These are phyloP conservation scores for Trichoderma brevicompactum DNA, from an alignment of 2,329 filamentous ascomycete species.

Conservation along the genomic window DNA sequence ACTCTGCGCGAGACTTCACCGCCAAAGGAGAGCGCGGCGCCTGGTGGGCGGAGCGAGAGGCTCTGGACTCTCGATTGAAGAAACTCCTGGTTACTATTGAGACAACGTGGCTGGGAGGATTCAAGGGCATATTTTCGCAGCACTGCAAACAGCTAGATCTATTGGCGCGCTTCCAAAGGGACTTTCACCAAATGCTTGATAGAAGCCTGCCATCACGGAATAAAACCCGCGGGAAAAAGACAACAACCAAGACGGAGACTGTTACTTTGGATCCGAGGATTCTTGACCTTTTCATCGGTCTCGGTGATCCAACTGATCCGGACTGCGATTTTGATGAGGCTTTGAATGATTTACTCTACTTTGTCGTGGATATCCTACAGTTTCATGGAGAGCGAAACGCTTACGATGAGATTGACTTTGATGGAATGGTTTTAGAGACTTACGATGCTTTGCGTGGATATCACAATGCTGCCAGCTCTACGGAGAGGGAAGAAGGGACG, in stretches of 20 bases:
- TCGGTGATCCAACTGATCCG: constrained; percentile 72
- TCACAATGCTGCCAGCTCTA: constrained; percentile 57
- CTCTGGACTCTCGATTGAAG: constrained; percentile 75
- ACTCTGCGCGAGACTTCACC: constrained; percentile 70
- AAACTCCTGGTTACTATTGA: constrained; percentile 85
- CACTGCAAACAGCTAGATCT: constrained; percentile 65
- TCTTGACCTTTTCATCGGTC: constrained; percentile 83
- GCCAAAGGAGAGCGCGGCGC: constrained; percentile 75
- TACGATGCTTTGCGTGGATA: constrained; percentile 83
- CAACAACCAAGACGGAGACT: constrained; percentile 44
- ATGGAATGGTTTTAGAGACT: constrained; percentile 85
- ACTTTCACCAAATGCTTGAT: constrained; percentile 78
- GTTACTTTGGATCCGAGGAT: constrained; percentile 64
- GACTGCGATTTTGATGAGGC: constrained; percentile 81
- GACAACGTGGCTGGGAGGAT: constrained; percentile 92
- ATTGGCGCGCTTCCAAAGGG: constrained; percentile 74
- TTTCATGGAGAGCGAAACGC: constrained; percentile 96
- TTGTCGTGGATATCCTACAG: constrained; percentile 93
- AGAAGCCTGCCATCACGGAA: constrained; percentile 84
- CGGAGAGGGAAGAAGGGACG: constrained; percentile 48
- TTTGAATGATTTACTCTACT: constrained; percentile 91
- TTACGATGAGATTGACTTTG: constrained; percentile 97
- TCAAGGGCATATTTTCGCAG: constrained; percentile 90
- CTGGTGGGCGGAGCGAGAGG: constrained; percentile 89
- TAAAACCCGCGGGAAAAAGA: constrained; percentile 61